phyloP scores from a whole-genome alignment of 2,329 filamentous ascomycete genomes.

The Botryotinia narcissicola region DNA sequence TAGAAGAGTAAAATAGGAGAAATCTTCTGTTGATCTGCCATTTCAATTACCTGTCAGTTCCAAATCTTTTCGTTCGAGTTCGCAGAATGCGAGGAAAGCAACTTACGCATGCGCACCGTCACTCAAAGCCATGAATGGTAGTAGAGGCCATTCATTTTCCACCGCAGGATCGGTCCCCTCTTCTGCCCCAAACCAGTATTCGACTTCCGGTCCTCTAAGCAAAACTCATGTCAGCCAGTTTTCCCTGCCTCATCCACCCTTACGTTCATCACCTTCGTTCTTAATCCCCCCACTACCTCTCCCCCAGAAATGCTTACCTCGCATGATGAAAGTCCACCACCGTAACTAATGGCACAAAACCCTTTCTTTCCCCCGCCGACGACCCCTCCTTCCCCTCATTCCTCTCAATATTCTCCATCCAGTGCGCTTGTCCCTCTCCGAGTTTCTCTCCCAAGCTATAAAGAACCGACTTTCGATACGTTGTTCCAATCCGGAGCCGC shows the following conservation, averaged over 20 bases:
- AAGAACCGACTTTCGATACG: neutral
- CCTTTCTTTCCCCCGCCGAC: slow-evolving; percentile 30
- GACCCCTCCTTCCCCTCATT: slow-evolving; percentile 27
- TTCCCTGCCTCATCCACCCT: slow-evolving; percentile 22
- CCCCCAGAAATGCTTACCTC: slow-evolving; percentile 41
- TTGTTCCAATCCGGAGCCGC: slow-evolving; percentile 12
- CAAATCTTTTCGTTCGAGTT: neutral
- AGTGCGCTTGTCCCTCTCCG: slow-evolving; percentile 4
- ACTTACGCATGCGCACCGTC: slow-evolving; percentile 90
- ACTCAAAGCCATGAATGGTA: slow-evolving; percentile 95
- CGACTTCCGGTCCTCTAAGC: slow-evolving; percentile 78
- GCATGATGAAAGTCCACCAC: slow-evolving; percentile 86
- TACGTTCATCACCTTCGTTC: neutral
- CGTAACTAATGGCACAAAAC: slow-evolving; percentile 67
- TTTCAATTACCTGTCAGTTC: slow-evolving; percentile 15
- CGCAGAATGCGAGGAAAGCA: neutral
- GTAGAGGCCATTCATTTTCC: slow-evolving; percentile 84
- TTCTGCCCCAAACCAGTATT: slow-evolving; percentile 79
- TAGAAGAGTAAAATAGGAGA: slow-evolving; percentile 95
- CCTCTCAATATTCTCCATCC: slow-evolving; percentile 16
- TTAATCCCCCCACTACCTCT: neutral
- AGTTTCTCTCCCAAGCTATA: slow-evolving; percentile 1
- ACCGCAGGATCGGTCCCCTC: slow-evolving; percentile 74
- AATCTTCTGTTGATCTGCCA: slow-evolving; percentile 80
- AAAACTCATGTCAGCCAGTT: neutral